Evolutionary conservation across 306 rosid species (phyloP), one percentile per base, ranked within the genome.

Genomic region (Senna siamea): DNA sequence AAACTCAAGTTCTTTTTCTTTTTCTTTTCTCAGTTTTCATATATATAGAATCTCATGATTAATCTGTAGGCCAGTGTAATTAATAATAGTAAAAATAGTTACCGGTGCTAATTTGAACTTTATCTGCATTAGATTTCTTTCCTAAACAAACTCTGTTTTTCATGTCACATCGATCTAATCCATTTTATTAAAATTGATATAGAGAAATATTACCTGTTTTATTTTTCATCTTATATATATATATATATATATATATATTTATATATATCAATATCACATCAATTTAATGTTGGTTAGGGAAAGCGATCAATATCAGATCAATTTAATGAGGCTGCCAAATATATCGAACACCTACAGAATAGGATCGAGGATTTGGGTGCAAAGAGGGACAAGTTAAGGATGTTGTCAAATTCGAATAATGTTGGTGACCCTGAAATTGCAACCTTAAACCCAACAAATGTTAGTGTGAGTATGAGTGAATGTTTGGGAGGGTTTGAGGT

Each of bases 231-330:
- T 4, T 37, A 5, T 37, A 1, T 4, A 5, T 5, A 5, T 5
- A 37, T 7, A 5, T 4, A 37, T 37, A 37, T 37, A 37, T 37
- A 37, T 37, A 4, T 37, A n/a, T n/a, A n/a, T n/a, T n/a, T n/a
- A n/a, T n/a, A n/a, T n/a, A n/a, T n/a, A n/a, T n/a, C 5, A 32
- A 32, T 2, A 32, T 32, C 5, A 32, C 5, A 5, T 2, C 5
- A 5, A 5, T 2, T 32, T 32, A 32, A 32, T 32, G 4, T 2
- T 32, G 2, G 5, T 26, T n/a, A 88, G 93, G 93, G 90, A 51
- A 88, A 80, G 64, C 88, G 87, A 38, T 74, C 90, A 0, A 37
- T 60, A 63, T 70, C 83, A 0, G 88, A 88, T 79, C 81, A 78
- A 50, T 32, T 86, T 6, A 70, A 80, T 9, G 87, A 75, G 76